A percentile compares a stretch with the other conserved stretches of the same genome.
Conservation (phyloP, 495 filamentous ascomycete genomes). For the Cenococcum geophilum region DNA sequence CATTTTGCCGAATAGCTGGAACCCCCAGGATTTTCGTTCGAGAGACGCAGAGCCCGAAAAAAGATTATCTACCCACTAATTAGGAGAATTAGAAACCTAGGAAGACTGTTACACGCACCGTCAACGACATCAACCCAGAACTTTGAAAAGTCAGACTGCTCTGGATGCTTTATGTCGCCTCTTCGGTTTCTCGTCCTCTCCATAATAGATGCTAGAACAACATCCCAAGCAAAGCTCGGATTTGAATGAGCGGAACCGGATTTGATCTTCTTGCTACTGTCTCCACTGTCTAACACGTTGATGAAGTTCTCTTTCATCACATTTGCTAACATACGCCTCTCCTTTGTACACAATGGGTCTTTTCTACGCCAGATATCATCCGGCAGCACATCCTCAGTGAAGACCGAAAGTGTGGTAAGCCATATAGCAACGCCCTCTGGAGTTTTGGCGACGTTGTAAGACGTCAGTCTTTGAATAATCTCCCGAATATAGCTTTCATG, state of each 20-base stretch:
- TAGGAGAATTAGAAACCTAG: neutral
- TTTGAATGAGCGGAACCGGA: constrained; percentile 66
- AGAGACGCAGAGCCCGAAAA: constrained; percentile 75
- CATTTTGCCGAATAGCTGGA: constrained; percentile 73
- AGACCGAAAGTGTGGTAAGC: constrained; percentile 59
- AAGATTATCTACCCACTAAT: constrained; percentile 55
- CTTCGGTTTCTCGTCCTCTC: constrained; percentile 29
- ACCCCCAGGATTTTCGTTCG: constrained; percentile 85
- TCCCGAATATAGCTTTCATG: constrained; percentile 48
- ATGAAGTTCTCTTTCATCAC: constrained; percentile 71
- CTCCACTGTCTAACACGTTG: constrained; percentile 43
- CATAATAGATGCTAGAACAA: constrained; percentile 52
- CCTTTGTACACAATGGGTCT: constrained; percentile 61
- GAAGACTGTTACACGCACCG: constrained; percentile 47
- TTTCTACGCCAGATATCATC: constrained; percentile 65
- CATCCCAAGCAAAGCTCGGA: constrained; percentile 82
- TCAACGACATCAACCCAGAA: constrained; percentile 92
- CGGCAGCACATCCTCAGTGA: constrained; percentile 59
- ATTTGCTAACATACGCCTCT: constrained; percentile 58
- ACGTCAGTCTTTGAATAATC: constrained; percentile 55
- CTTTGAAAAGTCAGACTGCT: constrained; percentile 53
- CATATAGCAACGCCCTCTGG: constrained; percentile 87
- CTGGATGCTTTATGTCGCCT: constrained; percentile 23
- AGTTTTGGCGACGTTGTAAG: constrained; percentile 62
- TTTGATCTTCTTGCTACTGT: constrained; percentile 40